Evolutionary conservation across 1,139 yeast species (phyloP), one percentile per base, ranked within the genome.

Genomic region (Saccharomycopsis hybrid): DNA sequence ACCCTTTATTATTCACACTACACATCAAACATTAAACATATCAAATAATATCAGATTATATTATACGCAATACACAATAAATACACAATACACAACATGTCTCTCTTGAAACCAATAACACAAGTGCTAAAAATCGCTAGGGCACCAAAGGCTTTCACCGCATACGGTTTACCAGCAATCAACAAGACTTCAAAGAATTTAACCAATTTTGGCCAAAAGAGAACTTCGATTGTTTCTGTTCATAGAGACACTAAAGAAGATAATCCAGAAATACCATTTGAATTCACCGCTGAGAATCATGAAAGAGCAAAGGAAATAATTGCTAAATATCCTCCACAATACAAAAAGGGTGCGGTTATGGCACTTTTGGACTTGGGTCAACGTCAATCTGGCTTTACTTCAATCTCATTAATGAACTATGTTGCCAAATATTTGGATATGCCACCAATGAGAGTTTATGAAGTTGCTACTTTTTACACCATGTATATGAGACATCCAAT

Each of bases 371-470:
- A 86, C 63, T 72, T 87, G 60, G 96, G 95, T 43, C 96, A 87
- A 69, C 85, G 95, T 63, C 96, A 87, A 69, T 73, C 75, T 54
- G 96, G 96, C 0, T 87, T 83, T 72, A 85, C 95, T 46, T 85
- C 95, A 46, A 85, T 88, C 58, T 76, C 90, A 30, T 96, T 89
- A 56, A 86, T 92, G 92, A 88, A 90, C 71, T 89, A 90, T 65
- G 95, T 87, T 43, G 96, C 95, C 54, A 80, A 83, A 68, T 64
- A 84, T 62, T 76, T 86, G 62, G 92, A 86, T 62, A 84, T 87
- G 83, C 96, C 96, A 33, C 95, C 95, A 56, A 87, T 87, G 96
- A 80, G 96, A 71, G 96, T 87, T 33, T 87, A 87, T 67, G 96
- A 87, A 67, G 96, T 87, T 55, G 96, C 96, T 41, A 85, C 95